These are phyloP conservation scores for Ogataea ganodermae DNA, from an alignment of 805 yeast species.

Conservation along the genomic window DNA sequence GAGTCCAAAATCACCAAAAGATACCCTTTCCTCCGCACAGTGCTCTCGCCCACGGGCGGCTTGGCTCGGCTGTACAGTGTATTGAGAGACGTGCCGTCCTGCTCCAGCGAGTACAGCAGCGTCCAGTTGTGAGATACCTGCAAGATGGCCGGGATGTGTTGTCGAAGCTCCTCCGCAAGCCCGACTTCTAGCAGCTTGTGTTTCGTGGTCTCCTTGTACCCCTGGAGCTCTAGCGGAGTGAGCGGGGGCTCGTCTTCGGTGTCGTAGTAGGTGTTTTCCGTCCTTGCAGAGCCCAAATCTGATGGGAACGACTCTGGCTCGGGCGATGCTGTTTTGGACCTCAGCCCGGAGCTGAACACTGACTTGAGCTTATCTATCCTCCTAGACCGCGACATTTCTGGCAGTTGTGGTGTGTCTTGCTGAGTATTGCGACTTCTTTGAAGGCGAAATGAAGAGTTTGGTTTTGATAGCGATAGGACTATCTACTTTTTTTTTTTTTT, in stretches of 20 bases:
- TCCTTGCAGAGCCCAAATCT: not conserved
- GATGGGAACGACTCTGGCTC: conserved; percentile 2
- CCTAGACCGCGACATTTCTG: conserved; percentile 18
- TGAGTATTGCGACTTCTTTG: not conserved
- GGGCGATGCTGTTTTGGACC: conserved; percentile 18
- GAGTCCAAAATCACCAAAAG: conserved; percentile 71
- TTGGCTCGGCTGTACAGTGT: conserved; percentile 66
- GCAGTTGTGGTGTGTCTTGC: not conserved
- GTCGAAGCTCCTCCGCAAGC: conserved; percentile 74
- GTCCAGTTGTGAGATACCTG: conserved; percentile 81
- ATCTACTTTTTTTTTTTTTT: no score
- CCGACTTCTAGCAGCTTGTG: conserved; percentile 54
- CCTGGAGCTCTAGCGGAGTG: conserved; percentile 56
- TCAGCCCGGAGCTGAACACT: conserved; percentile 18
- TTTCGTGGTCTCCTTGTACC: conserved; percentile 61
- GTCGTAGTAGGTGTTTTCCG: conserved; percentile 8
- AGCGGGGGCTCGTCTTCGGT: conserved; percentile 44
- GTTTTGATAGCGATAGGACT: conserved; percentile 1
- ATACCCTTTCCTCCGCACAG: conserved; percentile 55
- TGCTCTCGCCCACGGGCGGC: conserved; percentile 44
- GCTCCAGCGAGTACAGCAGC: conserved; percentile 81
- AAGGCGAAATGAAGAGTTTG: not conserved
- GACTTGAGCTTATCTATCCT: conserved; percentile 19
- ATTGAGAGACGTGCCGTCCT: conserved; percentile 83
- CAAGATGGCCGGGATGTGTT: conserved; percentile 72